Conservation (phyloP, 768 basidiomycete species). For the Lactifluus piperatus region DNA sequence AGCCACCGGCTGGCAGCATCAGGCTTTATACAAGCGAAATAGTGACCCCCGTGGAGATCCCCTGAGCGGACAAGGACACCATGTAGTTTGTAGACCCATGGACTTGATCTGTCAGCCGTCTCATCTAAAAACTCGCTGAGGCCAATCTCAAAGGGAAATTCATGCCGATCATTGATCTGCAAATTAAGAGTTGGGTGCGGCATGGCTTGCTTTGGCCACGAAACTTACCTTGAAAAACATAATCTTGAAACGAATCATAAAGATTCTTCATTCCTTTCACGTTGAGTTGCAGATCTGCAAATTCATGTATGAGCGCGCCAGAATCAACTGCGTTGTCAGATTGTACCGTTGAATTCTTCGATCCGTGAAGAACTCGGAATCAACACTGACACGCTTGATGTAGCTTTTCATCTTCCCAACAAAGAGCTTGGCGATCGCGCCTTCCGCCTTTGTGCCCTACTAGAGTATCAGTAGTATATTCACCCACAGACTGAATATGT, state of each 20-base stretch:
- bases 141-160: conserved; percentile 98
- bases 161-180: conserved; percentile 96
- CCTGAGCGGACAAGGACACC: conserved; percentile 98
- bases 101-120: conserved; percentile 68
- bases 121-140: conserved; percentile 87
- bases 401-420: too few relatives aligned
- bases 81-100: conserved; percentile 92
- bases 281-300: conserved; percentile 90
- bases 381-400: too few relatives aligned
- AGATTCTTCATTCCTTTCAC: conserved; percentile 98
- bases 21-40: conserved; percentile 98
- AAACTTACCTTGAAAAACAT: conserved; percentile 81
- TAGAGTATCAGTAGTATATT: conserved; percentile 1
- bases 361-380: conserved; percentile 92
- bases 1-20: conserved; percentile 93
- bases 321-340: too few relatives aligned
- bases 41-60: conserved; percentile 96
- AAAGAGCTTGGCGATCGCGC: too few relatives aligned
- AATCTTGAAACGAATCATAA: conserved; percentile 95
- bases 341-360: conserved; percentile 93
- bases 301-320: not conserved
- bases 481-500: too few relatives aligned
- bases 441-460: too few relatives aligned
- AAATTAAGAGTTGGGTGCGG: not conserved
- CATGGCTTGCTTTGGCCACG: not conserved